Evolutionary conservation across 306 rosid genomes (phyloP), one percentile per base, ranked within the genome.

Genomic region (Citrullus colocynthis): DNA sequence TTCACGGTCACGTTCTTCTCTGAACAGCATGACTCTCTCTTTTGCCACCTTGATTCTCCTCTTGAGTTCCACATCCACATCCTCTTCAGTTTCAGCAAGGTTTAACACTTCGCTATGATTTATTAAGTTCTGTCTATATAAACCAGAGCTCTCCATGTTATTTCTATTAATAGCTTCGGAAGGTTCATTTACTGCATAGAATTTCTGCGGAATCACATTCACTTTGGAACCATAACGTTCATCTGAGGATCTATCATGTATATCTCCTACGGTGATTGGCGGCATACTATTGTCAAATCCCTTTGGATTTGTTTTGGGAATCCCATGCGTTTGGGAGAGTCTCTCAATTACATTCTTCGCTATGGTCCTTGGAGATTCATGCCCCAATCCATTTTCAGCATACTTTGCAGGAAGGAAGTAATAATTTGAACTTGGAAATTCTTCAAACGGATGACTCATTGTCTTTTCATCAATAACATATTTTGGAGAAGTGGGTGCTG

Each of bases 331-430:
- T 78, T 88, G 92, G 34, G 93, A 92, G 81, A 95, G 97, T 80
- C 96, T 92, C 85, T 95, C 97, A 56, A 92, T 85, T 44, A 95
- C 98, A 92, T 87, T 92, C 84, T 95, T 95, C 12, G 99, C 99
- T 69, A 92, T 90, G 81, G 88, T 91, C 75, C 93, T 83, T 17
- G 99, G 93, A 74, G 97, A 95, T 79, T 89, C 97, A 79, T 84
- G 88, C 79, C 93, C 96, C 66, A 84, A 82, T 81, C 91, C 96
- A 71, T 81, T 85, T 83, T 95, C 93, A 48, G 84, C 74, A 90
- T 88, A 79, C 37, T 95, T 95, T 72, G 80, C 88, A 79, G 93
- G 84, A 77, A 88, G 78, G 54, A 81, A 70, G 49, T 78, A 87
- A 81, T 69, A 81, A 48, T 85, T 88, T 6, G 85, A 81, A 76